Evolutionary conservation across 371 early-diverging fungal species (phyloP).

Genomic region (Chytridiales sp.): DNA sequence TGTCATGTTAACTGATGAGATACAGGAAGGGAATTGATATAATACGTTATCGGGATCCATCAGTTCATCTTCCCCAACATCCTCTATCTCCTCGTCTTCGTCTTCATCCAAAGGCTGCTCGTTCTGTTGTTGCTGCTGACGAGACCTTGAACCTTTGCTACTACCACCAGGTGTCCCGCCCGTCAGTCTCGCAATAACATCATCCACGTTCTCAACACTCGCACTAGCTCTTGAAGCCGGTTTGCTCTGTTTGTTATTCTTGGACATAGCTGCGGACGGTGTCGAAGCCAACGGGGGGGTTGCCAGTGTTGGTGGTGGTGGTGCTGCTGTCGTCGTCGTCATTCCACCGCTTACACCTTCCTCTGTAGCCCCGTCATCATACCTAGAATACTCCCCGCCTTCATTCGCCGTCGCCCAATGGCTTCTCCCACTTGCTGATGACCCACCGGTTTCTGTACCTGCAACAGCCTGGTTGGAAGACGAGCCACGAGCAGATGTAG

Average conservation of each 20-base stretch:
- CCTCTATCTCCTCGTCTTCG: constrained; percentile 31
- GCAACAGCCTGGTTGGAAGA: background rate
- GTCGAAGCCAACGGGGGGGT: background rate
- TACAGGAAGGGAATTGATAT: background rate
- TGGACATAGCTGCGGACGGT: background rate
- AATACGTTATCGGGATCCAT: constrained; percentile 49
- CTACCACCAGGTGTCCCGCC: background rate
- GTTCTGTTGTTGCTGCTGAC: too few relatives aligned
- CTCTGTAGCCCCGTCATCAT: background rate
- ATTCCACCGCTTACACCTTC: background rate
- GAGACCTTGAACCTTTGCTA: background rate
- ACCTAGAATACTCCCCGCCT: background rate
- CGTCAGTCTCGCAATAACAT: background rate
- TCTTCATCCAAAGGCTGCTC: constrained; percentile 3
- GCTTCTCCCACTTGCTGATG: background rate
- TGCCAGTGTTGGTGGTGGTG: background rate
- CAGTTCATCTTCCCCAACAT: constrained; percentile 27
- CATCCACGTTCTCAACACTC: background rate
- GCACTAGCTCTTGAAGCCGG: background rate
- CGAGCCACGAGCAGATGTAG: background rate
- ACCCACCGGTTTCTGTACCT: background rate
- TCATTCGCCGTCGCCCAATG: constrained; percentile 8
- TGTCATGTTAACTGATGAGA: background rate
- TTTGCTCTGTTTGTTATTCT: background rate
- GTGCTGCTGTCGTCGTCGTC: background rate